Evolutionary conservation across 208 protist species (phyloP), one percentile per base, ranked within the genome.

Genomic region (Crithidia fasciculata): DNA sequence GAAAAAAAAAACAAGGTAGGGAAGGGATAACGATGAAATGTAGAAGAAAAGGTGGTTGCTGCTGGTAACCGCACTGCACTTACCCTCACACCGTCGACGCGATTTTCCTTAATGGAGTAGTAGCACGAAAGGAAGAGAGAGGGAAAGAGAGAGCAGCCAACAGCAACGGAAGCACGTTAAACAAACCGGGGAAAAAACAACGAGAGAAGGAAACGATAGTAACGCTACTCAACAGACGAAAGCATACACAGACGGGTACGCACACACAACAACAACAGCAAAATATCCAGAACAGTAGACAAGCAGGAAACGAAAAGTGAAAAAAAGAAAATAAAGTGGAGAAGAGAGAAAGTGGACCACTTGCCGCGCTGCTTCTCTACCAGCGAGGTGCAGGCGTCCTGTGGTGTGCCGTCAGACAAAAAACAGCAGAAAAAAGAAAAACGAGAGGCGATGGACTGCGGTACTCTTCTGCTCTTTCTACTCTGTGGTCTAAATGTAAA

Each of bases 1-100:
- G 36, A 43, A 67, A 57, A 47, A 66, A 68, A 16, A 69, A 62
- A 75, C 49, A 59, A 79, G 44, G 47, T 28, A 39, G 12, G 12
- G 28, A 28, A 28, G 28, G 28, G 40, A 40, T n/a, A 58, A 44
- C 15, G 41, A 75, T 50, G 45, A 49, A 49, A 49, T 49, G 45
- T 13, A 49, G 2, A 49, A 49, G 2, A 49, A 28, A 28, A 28
- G 28, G 28, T 28, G 28, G 28, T 28, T 28, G 28, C 28, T 28
- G 28, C 28, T 28, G 28, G 28, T 28, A 28, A 28, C 28, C 28
- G 28, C 28, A 28, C 28, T 28, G 28, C 28, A 28, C 28, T 28
- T 3, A 56, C 52, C 2, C 52, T 6, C 52, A 56, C n/a, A 56
- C 28, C 28, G 28, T 28, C 28, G 28, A 28, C 28, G 28, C 28